phyloP scores from a whole-genome alignment of 2,329 filamentous ascomycete genomes.

The Paecilomyces fulvus region DNA sequence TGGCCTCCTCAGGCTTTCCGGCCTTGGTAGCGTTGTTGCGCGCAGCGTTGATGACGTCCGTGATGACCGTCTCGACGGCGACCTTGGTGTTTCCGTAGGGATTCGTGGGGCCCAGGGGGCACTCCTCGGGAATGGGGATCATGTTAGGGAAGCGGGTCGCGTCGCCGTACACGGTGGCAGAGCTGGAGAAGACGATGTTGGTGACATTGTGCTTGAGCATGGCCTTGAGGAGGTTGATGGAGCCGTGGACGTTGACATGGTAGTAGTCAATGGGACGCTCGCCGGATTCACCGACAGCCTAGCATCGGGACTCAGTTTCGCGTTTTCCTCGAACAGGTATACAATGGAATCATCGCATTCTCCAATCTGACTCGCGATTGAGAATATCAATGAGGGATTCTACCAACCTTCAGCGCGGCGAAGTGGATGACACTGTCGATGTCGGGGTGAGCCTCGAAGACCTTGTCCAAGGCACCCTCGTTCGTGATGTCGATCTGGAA shows the following conservation, averaged over 20 bases:
- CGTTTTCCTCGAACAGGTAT: not conserved
- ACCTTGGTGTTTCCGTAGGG: constrained; percentile 96
- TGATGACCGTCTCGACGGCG: constrained; percentile 84
- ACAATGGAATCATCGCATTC: not conserved
- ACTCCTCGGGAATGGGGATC: constrained; percentile 97
- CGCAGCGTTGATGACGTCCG: constrained; percentile 80
- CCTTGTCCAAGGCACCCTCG: constrained; percentile 70
- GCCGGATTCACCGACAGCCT: constrained; percentile 92
- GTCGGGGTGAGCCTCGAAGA: constrained; percentile 80
- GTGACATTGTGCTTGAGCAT: constrained; percentile 86
- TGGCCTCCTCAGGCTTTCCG: constrained; percentile 59
- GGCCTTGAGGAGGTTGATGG: constrained; percentile 72
- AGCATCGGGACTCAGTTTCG: constrained; percentile 7
- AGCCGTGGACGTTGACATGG: constrained; percentile 90
- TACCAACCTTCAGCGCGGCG: constrained; percentile 78
- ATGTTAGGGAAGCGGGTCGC: constrained; percentile 93
- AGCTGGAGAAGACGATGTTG: constrained; percentile 98
- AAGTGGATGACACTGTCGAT: constrained; percentile 99
- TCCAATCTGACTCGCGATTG: not conserved
- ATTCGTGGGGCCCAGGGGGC: constrained; percentile 93
- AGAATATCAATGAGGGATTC: constrained; percentile 1
- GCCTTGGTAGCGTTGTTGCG: constrained; percentile 73
- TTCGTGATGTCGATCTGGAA: constrained; percentile 83
- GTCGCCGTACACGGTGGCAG: constrained; percentile 96
- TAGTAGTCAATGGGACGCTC: constrained; percentile 97